Evolutionary conservation across 2,329 filamentous ascomycete species (phyloP).

Genomic region (Rugonectria rugulosa): DNA sequence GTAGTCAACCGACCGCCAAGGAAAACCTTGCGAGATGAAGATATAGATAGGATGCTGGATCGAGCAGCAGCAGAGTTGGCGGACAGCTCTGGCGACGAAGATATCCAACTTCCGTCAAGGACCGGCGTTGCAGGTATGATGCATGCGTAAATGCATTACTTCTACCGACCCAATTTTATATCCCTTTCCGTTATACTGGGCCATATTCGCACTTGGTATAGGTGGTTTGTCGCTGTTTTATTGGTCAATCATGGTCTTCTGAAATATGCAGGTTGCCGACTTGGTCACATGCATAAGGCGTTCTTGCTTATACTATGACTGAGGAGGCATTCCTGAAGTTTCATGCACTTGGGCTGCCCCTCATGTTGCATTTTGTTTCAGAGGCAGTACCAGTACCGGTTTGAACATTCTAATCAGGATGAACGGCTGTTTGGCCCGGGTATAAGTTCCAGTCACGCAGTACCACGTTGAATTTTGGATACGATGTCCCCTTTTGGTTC

Average conservation of each 20-base stretch:
- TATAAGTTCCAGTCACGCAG: not conserved
- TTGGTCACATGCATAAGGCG: too few species aligned
- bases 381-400: too few species aligned
- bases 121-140: constrained; percentile 41
- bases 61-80: constrained; percentile 55
- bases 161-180: constrained; percentile 4
- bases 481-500: not conserved
- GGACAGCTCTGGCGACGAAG: constrained; percentile 66
- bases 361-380: not conserved
- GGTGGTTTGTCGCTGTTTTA: not conserved
- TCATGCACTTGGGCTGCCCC: too few species aligned
- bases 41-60: constrained; percentile 67
- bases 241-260: constrained; percentile 1
- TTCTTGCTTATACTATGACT: too few species aligned
- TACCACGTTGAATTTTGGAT: constrained; percentile 14
- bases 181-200: constrained; percentile 3
- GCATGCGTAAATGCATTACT: constrained; percentile 33
- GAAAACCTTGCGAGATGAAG: constrained; percentile 58
- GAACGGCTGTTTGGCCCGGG: too few species aligned
- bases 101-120: constrained; percentile 58
- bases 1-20: constrained; percentile 47
- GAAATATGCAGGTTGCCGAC: not conserved
- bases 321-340: too few species aligned
- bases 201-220: too few species aligned
- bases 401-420: too few species aligned